A percentile compares a stretch with the other conserved stretches of the same genome.
These are phyloP conservation scores for Ophiocordyceps robertsii DNA, from an alignment of 2,329 filamentous ascomycete species.

Conservation along the genomic window DNA sequence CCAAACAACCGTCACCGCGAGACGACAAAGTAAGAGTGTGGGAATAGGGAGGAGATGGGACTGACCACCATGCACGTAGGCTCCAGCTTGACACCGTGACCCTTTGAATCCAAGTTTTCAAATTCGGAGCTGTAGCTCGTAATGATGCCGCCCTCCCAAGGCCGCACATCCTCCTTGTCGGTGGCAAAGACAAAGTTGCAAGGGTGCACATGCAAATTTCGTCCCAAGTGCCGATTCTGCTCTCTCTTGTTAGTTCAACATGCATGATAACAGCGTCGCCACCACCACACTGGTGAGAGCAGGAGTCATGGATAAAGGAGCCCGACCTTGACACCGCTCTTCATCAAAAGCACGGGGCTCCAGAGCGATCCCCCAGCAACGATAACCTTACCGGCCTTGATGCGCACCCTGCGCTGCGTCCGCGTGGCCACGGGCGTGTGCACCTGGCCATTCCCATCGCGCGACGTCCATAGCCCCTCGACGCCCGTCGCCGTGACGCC, in stretches of 20 bases:
- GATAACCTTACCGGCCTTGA: slow-evolving; percentile 71
- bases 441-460: slow-evolving; percentile 48
- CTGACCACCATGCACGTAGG: slow-evolving; percentile 53
- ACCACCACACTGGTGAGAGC: not conserved
- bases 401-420: slow-evolving; percentile 45
- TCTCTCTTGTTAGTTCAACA: not conserved
- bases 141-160: slow-evolving; percentile 64
- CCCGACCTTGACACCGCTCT: slow-evolving; percentile 61
- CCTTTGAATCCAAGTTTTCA: slow-evolving; percentile 66
- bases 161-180: slow-evolving; percentile 57
- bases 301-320: not conserved
- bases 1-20: no score
- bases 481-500: slow-evolving; percentile 54
- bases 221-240: slow-evolving; percentile 67
- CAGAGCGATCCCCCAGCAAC: slow-evolving; percentile 65
- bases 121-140: slow-evolving; percentile 66
- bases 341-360: slow-evolving; percentile 61
- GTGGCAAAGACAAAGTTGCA: slow-evolving; percentile 44
- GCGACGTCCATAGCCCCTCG: slow-evolving; percentile 60
- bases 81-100: slow-evolving; percentile 77
- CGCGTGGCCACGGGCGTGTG: slow-evolving; percentile 33
- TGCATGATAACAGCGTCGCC: not conserved
- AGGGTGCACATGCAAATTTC: slow-evolving; percentile 72
- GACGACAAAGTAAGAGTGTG: not conserved
- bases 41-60: not conserved